A percentile compares a stretch with the other conserved stretches of the same genome.
phyloP scores from a whole-genome alignment of 2,329 filamentous ascomycete species.

The Chaetomium strumarium region DNA sequence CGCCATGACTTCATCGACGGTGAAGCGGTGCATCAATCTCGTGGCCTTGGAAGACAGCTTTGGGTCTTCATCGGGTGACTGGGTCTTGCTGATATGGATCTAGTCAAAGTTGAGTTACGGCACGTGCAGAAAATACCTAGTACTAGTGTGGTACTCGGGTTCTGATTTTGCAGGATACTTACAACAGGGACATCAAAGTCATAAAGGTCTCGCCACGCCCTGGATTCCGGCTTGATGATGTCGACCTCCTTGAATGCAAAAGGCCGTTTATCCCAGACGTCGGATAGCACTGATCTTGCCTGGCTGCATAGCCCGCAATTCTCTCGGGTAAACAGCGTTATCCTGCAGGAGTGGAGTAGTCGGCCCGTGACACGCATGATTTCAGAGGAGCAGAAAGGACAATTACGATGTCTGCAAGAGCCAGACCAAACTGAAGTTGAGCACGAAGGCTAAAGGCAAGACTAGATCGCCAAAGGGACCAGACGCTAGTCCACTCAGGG shows the following conservation, averaged over 20 bases:
- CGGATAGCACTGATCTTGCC: slow-evolving; percentile 61
- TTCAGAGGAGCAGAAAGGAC: neutral
- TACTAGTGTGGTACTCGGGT: no score
- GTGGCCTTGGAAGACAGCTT: slow-evolving; percentile 52
- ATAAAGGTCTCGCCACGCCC: slow-evolving; percentile 66
- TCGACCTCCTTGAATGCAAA: slow-evolving; percentile 66
- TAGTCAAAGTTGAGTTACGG: slow-evolving; percentile 24
- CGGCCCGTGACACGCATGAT: slow-evolving; percentile 47
- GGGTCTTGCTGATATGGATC: slow-evolving; percentile 58
- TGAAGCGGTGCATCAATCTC: slow-evolving; percentile 77
- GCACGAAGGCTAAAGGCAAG: neutral
- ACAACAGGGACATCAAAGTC: slow-evolving; percentile 81
- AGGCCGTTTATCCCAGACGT: slow-evolving; percentile 60
- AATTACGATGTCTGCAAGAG: neutral
- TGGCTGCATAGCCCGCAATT: slow-evolving; percentile 66
- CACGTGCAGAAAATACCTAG: neutral
- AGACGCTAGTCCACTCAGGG: slow-evolving; percentile 3
- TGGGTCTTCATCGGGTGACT: slow-evolving; percentile 45
- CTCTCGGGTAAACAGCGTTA: slow-evolving; percentile 69
- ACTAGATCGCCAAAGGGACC: neutral
- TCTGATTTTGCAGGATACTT: slow-evolving; percentile 25
- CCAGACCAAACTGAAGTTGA: neutral
- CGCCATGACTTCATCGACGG: slow-evolving; percentile 55
- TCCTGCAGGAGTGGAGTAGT: slow-evolving; percentile 51
- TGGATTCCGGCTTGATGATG: slow-evolving; percentile 57